Evolutionary conservation across 2,329 filamentous ascomycete species (phyloP), one percentile per base, ranked within the genome.

Genomic region (Colletotrichum falcatum): DNA sequence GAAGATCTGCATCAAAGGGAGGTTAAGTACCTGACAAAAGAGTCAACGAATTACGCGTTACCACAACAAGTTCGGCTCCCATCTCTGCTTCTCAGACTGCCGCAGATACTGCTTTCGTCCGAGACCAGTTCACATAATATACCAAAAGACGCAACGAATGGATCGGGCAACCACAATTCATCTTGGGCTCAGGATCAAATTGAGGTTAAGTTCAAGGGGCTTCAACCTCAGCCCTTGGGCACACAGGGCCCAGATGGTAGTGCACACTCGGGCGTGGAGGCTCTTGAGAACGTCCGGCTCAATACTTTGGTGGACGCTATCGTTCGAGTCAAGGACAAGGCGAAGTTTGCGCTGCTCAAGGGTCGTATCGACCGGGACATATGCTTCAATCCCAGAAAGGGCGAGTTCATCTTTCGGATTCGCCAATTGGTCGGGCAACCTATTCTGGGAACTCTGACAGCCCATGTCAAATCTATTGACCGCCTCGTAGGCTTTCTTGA

Each of bases 401-500:
- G 91, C 54, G 86, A 88, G 65, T 92, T 94, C 77, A 85, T 86
- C 20, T 82, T 94, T 63, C 84, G 86, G 9, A 81, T 94, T 46
- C 84, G 86, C 12, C 86, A 88, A 0, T 81, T 83, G 2, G 86
- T 91, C 55, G 90, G 90, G 26, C 81, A 84, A 54, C 83, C 89
- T 0, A 84, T 91, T 18, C 79, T 94, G 5, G 83, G 86, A 5
- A 81, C 84, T n/a, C 83, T 94, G 26, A 83, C 85, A 72, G 83
- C 86, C 61, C 86, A 90, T 35, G 83, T 94, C 55, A 86, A 89
- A 74, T 88, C 90, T 16, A 88, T 96, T 67, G 89, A 92, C 75
- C 88, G 91, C 26, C 85, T 96, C 35, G 90, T 94, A 48, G 87
- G 87, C 53, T 93, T 93, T 75, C 84, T 94, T 33, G 87, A 90